These are phyloP conservation scores for Penicillium alfredii DNA, from an alignment of 495 filamentous ascomycete genomes.

Conservation along the genomic window DNA sequence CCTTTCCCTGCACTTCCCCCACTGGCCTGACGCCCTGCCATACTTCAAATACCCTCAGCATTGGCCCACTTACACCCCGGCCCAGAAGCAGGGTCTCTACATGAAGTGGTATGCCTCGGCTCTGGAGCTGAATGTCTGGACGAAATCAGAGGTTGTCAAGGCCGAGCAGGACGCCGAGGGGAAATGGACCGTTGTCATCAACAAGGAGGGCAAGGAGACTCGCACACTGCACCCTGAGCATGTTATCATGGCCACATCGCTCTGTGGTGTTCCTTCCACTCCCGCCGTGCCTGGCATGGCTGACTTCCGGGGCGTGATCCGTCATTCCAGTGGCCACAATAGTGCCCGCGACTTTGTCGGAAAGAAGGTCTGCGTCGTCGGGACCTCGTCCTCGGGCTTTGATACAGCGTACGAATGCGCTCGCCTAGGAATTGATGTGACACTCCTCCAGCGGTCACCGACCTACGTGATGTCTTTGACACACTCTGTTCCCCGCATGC, in stretches of 20 bases:
- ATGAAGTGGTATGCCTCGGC: constrained; percentile 58
- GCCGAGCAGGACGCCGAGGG: constrained; percentile 41
- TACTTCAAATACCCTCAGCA: constrained; percentile 56
- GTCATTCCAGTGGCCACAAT: constrained; percentile 24
- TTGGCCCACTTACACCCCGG: constrained; percentile 60
- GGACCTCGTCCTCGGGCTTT: constrained; percentile 64
- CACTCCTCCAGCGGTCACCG: constrained; percentile 62
- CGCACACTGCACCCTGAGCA: constrained; percentile 34
- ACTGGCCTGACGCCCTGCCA: constrained; percentile 62
- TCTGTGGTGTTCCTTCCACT: constrained; percentile 28
- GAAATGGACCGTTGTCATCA: constrained; percentile 52
- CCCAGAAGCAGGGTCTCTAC: constrained; percentile 65
- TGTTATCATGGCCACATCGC: constrained; percentile 32
- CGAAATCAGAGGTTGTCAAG: constrained; percentile 36
- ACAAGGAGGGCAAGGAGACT: constrained; percentile 35
- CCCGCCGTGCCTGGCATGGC: constrained; percentile 26
- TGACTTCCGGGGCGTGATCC: constrained; percentile 32
- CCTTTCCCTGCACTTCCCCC: constrained; percentile 58
- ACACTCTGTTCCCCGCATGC: constrained; percentile 16
- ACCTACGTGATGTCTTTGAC: constrained; percentile 52
- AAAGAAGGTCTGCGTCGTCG: constrained; percentile 63
- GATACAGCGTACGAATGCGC: constrained; percentile 61
- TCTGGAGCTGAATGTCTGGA: constrained; percentile 68
- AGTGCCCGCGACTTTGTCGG: constrained; percentile 47
- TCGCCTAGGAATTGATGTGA: constrained; percentile 58